Evolutionary conservation across 2,329 filamentous ascomycete genomes (phyloP), one percentile per base, ranked within the genome.

Genomic region (Phyllosticta paracitricarpa): DNA sequence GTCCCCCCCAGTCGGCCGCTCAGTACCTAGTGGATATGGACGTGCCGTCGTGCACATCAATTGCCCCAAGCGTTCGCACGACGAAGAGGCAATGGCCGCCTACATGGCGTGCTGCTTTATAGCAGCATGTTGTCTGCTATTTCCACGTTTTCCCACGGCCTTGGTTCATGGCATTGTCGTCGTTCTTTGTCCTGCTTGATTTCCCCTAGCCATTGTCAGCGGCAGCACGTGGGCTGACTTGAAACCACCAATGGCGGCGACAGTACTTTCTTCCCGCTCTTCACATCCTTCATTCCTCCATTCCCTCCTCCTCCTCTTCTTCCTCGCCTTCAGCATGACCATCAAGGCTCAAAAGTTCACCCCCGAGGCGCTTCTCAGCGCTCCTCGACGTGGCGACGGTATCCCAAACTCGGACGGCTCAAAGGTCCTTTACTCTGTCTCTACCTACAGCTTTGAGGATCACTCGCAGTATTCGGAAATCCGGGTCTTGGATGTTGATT

Each of bases 371-470:
- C 80, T 94, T 62, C 82, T 94, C 68, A 86, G 86, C 65, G 88
- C 88, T 17, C 88, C 89, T 33, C 84, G 89, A 61, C 84, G 89
- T 56, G 89, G 87, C 10, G 72, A 84, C 17, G 89, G 85, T 56
- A 73, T 84, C 0, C 89, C 89, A n/a, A 93, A 91, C 71, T 72
- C 79, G 48, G 78, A 82, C 58, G 88, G 87, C 53, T 84, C 82
- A 59, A 78, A 82, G 62, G 79, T 87, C 55, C 74, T 91, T 28
- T 91, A 87, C 69, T 84, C 84, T 52, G 82, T 85, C 17, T 89
- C 88, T 0, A 84, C 86, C 1, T 96, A 96, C 73, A 92, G 85
- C 4, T 96, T 96, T 73, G 80, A 88, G 51, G 81, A 83, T 0
- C 90, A 95, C 70, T 79, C 80, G 55, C 88, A 87, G 70, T 82